Percentiles rank a stretch among this genome's conserved stretches.
phyloP scores from a whole-genome alignment of 192 early-diverging fungal species.

The Backusella australiensis region DNA sequence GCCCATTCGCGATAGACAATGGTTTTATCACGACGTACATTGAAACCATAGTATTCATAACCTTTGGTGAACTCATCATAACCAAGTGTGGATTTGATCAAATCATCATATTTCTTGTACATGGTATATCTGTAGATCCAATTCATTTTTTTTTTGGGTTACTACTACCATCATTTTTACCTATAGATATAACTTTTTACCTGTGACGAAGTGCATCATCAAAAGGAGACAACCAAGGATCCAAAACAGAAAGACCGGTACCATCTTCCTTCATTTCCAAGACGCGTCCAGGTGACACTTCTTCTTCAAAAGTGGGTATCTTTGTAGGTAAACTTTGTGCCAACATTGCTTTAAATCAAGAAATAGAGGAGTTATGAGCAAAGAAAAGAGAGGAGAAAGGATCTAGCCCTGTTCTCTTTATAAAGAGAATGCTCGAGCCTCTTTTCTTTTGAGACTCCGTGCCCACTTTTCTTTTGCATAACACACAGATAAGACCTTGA shows the following conservation, averaged over 20 bases:
- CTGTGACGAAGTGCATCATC: conserved; percentile 55
- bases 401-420: background rate
- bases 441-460: background rate
- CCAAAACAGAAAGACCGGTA: conserved; percentile 64
- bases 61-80: conserved; percentile 82
- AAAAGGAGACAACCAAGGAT: conserved; percentile 81
- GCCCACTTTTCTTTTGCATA: background rate
- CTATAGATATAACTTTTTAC: conserved; percentile 28
- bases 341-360: background rate
- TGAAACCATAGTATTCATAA: conserved; percentile 82
- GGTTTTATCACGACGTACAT: conserved; percentile 54
- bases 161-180: background rate
- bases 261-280: conserved; percentile 44
- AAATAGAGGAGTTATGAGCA: background rate
- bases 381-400: background rate
- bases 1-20: conserved; percentile 96
- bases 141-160: background rate
- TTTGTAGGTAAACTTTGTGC: background rate
- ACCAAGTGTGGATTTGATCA: conserved; percentile 68
- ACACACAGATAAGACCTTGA: background rate
- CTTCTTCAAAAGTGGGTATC: conserved; percentile 17
- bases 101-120: conserved; percentile 69
- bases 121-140: conserved; percentile 43
- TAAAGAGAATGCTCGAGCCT: background rate
- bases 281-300: conserved; percentile 34